phyloP scores from a whole-genome alignment of 225 moss, liverwort and hornwort genomes.

The Takakia lepidozioides region DNA sequence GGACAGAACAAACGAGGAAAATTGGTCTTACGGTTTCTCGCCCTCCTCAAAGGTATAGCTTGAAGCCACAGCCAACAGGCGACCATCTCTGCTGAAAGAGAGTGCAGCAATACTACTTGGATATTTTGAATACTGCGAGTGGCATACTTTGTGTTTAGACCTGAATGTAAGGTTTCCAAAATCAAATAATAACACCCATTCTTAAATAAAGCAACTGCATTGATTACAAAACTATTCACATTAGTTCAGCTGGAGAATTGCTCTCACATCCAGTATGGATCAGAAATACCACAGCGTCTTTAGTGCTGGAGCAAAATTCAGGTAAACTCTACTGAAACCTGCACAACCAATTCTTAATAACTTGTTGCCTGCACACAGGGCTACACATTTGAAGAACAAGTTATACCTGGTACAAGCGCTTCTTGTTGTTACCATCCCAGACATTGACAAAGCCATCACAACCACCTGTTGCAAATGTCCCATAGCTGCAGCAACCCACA shows the following conservation, averaged over 20 bases:
- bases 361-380: no score
- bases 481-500: constrained; percentile 50
- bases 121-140: constrained; percentile 90
- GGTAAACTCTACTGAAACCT: no score
- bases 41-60: constrained; percentile 99
- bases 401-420: constrained; percentile 96
- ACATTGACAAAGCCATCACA: constrained; percentile 99
- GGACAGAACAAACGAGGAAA: no score
- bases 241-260: no score
- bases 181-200: no score
- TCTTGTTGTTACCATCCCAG: constrained; percentile 99
- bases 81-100: constrained; percentile 97
- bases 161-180: no score
- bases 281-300: not conserved
- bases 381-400: no score
- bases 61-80: constrained; percentile 90
- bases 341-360: no score
- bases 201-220: not conserved
- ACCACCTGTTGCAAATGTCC: constrained; percentile 98
- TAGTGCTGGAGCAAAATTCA: no score
- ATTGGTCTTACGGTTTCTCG: constrained; percentile 85
- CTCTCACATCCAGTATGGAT: not conserved
- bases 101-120: constrained; percentile 90
- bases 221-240: no score
- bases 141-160: no score